These are phyloP conservation scores for Amanita inopinata DNA, from an alignment of 768 basidiomycete genomes.

Conservation along the genomic window DNA sequence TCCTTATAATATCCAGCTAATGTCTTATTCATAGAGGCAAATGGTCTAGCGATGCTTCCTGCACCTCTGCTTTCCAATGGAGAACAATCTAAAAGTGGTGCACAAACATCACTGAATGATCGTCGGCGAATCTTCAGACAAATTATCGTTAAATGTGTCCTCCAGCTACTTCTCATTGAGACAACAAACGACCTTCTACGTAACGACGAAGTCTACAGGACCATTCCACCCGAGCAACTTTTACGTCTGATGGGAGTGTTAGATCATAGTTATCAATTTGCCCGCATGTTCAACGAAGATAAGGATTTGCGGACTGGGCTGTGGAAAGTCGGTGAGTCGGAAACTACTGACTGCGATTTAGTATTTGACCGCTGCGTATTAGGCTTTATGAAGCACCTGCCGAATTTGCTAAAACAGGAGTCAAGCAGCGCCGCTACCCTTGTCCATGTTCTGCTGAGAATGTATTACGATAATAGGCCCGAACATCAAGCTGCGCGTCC, in stretches of 20 bases:
- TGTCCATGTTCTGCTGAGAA: conserved; percentile 82
- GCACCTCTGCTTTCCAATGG: conserved; percentile 79
- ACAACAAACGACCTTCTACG: conserved; percentile 93
- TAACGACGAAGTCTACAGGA: conserved; percentile 83
- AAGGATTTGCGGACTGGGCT: conserved; percentile 93
- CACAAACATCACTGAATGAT: conserved; percentile 50
- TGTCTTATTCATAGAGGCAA: conserved; percentile 38
- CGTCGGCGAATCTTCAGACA: conserved; percentile 90
- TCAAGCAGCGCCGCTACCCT: conserved; percentile 94
- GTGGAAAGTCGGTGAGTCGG: conserved; percentile 95
- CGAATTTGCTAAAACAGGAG: conserved; percentile 96
- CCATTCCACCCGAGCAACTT: conserved; percentile 90
- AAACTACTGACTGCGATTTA: background rate
- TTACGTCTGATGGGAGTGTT: conserved; percentile 91
- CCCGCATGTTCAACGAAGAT: conserved; percentile 94
- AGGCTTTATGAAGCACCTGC: conserved; percentile 99
- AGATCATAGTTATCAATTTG: conserved; percentile 97
- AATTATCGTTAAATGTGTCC: conserved; percentile 99
- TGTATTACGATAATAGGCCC: conserved; percentile 88
- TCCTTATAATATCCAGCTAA: background rate
- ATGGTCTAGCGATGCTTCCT: conserved; percentile 64
- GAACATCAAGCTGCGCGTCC: conserved; percentile 80
- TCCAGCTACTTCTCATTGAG: conserved; percentile 93
- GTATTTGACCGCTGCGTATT: background rate
- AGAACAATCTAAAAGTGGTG: conserved; percentile 38